These are phyloP conservation scores for Borovskyia barvae DNA, from an alignment of 208 protist genomes.

Conservation along the genomic window DNA sequence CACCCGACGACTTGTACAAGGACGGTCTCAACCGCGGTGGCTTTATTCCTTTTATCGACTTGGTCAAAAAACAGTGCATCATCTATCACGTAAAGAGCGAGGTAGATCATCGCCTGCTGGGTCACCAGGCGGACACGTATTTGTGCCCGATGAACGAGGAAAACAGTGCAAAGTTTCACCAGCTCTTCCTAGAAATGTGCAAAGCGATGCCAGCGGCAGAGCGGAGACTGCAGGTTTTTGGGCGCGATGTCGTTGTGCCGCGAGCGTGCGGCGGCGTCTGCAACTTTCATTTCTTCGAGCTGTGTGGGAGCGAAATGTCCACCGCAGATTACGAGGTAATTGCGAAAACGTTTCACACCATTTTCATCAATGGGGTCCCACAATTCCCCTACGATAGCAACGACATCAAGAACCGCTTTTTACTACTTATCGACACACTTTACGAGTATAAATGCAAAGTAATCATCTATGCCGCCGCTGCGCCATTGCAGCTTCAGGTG, in stretches of 20 bases:
- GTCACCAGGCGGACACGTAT: constrained; percentile 66
- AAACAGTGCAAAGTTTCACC: constrained; percentile 64
- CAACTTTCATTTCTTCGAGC: constrained; percentile 80
- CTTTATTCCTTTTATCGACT: constrained; percentile 96
- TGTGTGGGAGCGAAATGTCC: constrained; percentile 70
- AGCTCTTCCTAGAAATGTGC: constrained; percentile 79
- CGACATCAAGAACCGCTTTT: constrained; percentile 85
- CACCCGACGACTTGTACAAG: constrained; percentile 87
- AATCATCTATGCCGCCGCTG: constrained; percentile 64
- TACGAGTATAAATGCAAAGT: constrained; percentile 87
- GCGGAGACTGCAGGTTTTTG: constrained; percentile 67
- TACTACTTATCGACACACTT: constrained; percentile 88
- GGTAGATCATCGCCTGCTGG: constrained; percentile 92
- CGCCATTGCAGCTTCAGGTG: constrained; percentile 51
- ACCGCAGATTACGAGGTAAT: constrained; percentile 87
- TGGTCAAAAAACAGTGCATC: constrained; percentile 83
- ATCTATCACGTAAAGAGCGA: constrained; percentile 88
- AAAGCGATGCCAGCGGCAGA: constrained; percentile 69
- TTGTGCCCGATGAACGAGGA: constrained; percentile 55
- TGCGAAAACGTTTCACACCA: constrained; percentile 82
- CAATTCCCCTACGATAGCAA: constrained; percentile 71
- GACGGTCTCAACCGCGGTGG: constrained; percentile 91
- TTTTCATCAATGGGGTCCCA: constrained; percentile 86
- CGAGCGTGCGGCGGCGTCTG: constrained; percentile 69
- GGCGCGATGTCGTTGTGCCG: constrained; percentile 70